Base-by-base conservation (phyloP, 805 yeast species). In the Brettanomyces custersianus region DNA sequence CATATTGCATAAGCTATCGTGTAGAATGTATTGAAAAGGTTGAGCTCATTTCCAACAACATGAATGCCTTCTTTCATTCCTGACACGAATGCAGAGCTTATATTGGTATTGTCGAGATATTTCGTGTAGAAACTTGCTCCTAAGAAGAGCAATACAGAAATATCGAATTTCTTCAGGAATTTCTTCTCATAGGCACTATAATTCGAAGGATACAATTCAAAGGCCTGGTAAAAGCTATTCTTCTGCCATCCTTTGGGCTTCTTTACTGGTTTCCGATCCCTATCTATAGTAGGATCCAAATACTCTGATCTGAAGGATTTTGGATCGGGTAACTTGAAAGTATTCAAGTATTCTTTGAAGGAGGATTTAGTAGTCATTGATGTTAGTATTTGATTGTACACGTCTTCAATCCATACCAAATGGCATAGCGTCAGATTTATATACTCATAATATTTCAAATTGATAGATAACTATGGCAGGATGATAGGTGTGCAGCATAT, bases 41-140 rank as follows among this genome's bases (percentile, higher is more conserved):
- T 72, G 39, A 77, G 63, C 45, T 80, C 84, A 47, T 77, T 74
- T 16, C 82, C 83, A 38, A 65, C 48, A 72, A 81, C 65, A 4
- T 65, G 63, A 20, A 79, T 52, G 35, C 63, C 76, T 44, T 72
- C 77, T 40, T 68, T 58, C 74, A 80, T 66, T 13, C 80, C 78
- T 11, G 80, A 70, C 31, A 76, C 79, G 49, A 77, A 80, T 1
- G 85, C 87, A 48, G 77, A 77, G 41, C 65, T 71, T 37, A 74
- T 58, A 50, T 79, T 80, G 31, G 29, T 13, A 15, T 33, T 33
- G 15, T 33, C 35, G 15, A 33, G 35, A 17, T 29, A 72, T 51
- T 79, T 79, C 37, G 79, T 72, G 81, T 82, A 80, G 53, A 78
- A 78, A 1, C 74, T 75, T 39, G 75, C 54, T 52, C 76, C 69